A percentile compares a stretch with the other conserved stretches of the same genome.
These are phyloP conservation scores for Sporopachydermia cereana DNA, from an alignment of 1,139 yeast species.

Conservation along the genomic window DNA sequence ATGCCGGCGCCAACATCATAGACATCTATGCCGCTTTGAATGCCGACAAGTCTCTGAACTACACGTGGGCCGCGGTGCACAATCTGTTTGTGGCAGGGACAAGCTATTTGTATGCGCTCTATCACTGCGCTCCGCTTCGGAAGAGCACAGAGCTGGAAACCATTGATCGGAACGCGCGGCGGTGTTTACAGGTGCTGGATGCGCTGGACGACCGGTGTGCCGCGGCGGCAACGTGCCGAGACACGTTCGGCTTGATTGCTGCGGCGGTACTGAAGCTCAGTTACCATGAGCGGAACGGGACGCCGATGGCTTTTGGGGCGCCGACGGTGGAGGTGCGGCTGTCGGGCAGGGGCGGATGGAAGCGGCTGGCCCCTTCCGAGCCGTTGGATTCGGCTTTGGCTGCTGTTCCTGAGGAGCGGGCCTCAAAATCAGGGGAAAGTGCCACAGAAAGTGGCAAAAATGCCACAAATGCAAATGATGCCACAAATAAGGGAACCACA, in stretches of 20 bases:
- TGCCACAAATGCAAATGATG: too few species aligned
- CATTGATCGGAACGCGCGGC: slow-evolving; percentile 42
- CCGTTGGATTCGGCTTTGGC: neutral
- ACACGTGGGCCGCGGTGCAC: slow-evolving; percentile 91
- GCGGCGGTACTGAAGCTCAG: slow-evolving; percentile 60
- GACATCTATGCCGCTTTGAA: slow-evolving; percentile 48
- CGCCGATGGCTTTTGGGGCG: neutral
- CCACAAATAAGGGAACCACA: too few species aligned
- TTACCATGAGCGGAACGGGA: slow-evolving; percentile 28
- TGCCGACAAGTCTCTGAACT: slow-evolving; percentile 49
- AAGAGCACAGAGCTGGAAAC: slow-evolving; percentile 35
- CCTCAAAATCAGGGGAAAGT: too few species aligned
- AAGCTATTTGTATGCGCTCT: slow-evolving; percentile 65
- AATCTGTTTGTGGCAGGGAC: slow-evolving; percentile 85
- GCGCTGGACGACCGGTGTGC: slow-evolving; percentile 62
- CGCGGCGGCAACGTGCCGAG: slow-evolving; percentile 64
- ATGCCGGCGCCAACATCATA: slow-evolving; percentile 57
- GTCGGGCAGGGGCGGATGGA: neutral
- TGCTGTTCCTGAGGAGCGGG: too few species aligned
- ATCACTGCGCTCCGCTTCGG: slow-evolving; percentile 50
- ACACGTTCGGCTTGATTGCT: slow-evolving; percentile 58
- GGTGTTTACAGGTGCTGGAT: slow-evolving; percentile 49
- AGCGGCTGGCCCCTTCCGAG: neutral
- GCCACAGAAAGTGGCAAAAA: too few species aligned
- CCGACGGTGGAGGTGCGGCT: neutral